Conservation (phyloP, 164 flowering plant species). For the Dillenia suffruticosa region DNA sequence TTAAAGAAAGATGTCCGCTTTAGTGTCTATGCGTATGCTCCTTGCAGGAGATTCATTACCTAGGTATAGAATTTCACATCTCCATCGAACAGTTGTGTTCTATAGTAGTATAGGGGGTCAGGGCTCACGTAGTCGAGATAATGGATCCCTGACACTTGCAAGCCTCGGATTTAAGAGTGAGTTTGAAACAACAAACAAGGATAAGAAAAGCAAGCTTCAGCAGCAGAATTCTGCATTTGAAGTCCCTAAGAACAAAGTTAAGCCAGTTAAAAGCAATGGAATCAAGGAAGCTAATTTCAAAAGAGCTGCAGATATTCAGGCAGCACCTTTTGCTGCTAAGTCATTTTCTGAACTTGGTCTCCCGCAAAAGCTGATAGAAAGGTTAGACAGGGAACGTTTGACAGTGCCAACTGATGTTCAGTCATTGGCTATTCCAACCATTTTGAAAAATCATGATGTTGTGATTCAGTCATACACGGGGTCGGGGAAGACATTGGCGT, state of each 20-base stretch:
- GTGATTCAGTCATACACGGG: conserved; percentile 97
- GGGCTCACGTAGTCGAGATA: conserved; percentile 11
- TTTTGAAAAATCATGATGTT: conserved; percentile 66
- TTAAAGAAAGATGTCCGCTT: conserved; percentile 33
- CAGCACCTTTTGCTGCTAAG: conserved; percentile 67
- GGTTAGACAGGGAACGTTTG: conserved; percentile 69
- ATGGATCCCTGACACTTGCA: conserved; percentile 41
- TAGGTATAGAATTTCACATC: conserved; percentile 20
- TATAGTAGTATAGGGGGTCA: conserved; percentile 26
- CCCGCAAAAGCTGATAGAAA: conserved; percentile 55
- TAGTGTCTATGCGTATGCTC: conserved; percentile 43
- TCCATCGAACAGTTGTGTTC: conserved; percentile 22
- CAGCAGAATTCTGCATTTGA: conserved; percentile 17
- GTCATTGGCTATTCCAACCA: conserved; percentile 77
- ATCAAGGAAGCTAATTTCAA: conserved; percentile 23
- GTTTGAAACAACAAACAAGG: conserved; percentile 12
- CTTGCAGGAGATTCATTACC: conserved; percentile 44
- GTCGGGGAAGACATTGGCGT: conserved; percentile 94
- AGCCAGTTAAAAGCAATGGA: conserved; percentile 19
- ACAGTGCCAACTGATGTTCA: conserved; percentile 85
- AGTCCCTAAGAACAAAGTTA: conserved; percentile 28
- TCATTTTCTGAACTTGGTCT: conserved; percentile 80
- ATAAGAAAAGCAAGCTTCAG: conserved; percentile 13
- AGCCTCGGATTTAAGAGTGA: conserved; percentile 36
- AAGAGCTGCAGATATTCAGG: conserved; percentile 38